Evolutionary conservation across 495 filamentous ascomycete genomes (phyloP), one percentile per base, ranked within the genome.

Genomic region (Tuber calosporum): DNA sequence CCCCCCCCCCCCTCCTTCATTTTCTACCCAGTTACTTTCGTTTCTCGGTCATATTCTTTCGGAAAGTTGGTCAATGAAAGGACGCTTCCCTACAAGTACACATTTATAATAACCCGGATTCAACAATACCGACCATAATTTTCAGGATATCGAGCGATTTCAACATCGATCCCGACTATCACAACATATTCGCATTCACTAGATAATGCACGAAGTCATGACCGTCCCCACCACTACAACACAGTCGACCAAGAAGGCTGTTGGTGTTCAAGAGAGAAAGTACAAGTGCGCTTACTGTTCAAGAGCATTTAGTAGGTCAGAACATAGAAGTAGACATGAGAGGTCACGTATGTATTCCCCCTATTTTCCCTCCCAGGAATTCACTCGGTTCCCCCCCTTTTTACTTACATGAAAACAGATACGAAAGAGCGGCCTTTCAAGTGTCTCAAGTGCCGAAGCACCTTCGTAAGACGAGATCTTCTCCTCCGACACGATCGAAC

Each of bases 241-340:
- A 74, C 86, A 91, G 74, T 86, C 87, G 43, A 86, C 85, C 83
- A 88, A 80, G 78, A 90, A 89, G 82, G 82, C 87, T 72, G 84
- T 87, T 53, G 82, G 87, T 79, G 88, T 88, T 67, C 92, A 94
- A 66, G 94, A 97, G 86, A 93, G 94, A 86, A 97, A 97, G 84
- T 99, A 99, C 88, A 97, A 98, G 84, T 99, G 95, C 85, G 93
- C 96, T 87, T 99, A 97, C 84, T 99, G 95, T 86, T 92, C 91
- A 83, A 89, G 95, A 82, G 95, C 95, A 71, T 99, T 99, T 83
- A 97, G 93, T 85, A 87, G 96, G 82, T 97, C 93, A 82, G 96
- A 99, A 83, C 95, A 99, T 84, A 89, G 96, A 76, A 97, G 93
- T 84, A 87, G 95, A 85, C 95, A 99, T 85, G 95, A 99, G 84